Base-by-base conservation (phyloP, 179 eudicot species). In the Gypsophila paniculata region DNA sequence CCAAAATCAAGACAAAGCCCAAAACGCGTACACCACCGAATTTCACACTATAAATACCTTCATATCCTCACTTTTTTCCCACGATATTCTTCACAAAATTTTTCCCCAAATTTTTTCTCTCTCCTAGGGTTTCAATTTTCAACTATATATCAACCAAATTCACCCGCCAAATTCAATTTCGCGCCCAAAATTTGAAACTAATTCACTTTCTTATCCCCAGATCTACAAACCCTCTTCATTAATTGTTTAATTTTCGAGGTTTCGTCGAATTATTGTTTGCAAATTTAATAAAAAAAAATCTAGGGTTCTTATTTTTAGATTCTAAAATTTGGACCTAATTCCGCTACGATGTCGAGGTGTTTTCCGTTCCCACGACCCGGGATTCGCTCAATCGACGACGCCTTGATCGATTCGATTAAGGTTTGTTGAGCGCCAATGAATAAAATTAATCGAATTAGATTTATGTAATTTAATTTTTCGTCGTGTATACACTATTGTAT, bases 331-430 rank as follows among this genome's bases (percentile, higher is more conserved):
- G 3, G 34, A 61, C 8, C 38, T 0, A 61, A 7, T 53, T 8
- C 59, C 21, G 55, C 26, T 67, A 64, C 65, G 79, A 90, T 90
- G 96, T 85, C 96, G 77, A 86, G 96, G 80, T 90, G 96, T 72
- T 88, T 79, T 78, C 85, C 93, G 14, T 88, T 76, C 77, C 89
- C 87, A 25, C 87, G 85, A 46, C 84, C 79, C 75, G 90, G 90
- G 66, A 86, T 78, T 77, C 63, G 72, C 75, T 74, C 81, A 36
- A 78, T 79, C 78, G 76, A 82, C 61, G 89, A 81, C 72, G 88
- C 93, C 89, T 88, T 90, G 93, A 86, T 90, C 93, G 84, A 79
- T 70, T 88, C 93, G 93, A 88, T 90, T 88, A 85, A 90, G 96
- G 96, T 90, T 90, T 82, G 96, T 90, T 82, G 85, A 83, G 79